A percentile compares a stretch with the other conserved stretches of the same genome.
Conservation (phyloP, 768 basidiomycete species). For the Macrolepiota albuminosa region DNA sequence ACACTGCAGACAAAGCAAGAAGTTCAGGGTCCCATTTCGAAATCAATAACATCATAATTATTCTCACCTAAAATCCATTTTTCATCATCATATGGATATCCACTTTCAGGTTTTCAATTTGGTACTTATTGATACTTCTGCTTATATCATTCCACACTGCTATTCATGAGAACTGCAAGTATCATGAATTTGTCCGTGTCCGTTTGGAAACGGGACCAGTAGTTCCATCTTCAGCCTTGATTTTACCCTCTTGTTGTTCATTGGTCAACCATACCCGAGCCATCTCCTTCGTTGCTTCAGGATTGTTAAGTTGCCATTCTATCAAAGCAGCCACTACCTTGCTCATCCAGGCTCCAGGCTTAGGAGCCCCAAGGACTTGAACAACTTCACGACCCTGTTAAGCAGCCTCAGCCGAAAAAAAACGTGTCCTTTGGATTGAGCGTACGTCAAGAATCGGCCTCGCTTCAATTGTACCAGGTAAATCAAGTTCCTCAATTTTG, state of each 20-base stretch:
- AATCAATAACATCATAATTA: background rate
- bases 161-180: background rate
- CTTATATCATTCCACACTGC: background rate
- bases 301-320: constrained; percentile 84
- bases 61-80: background rate
- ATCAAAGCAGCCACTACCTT: constrained; percentile 60
- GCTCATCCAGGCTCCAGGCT: constrained; percentile 69
- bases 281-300: constrained; percentile 56
- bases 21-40: background rate
- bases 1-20: background rate
- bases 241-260: constrained; percentile 44
- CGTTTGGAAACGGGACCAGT: constrained; percentile 35
- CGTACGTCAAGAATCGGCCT: constrained; percentile 78
- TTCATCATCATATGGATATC: no score
- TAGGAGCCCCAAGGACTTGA: constrained; percentile 42
- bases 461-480: constrained; percentile 59
- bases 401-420: background rate
- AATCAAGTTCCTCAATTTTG: constrained; percentile 55
- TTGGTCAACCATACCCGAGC: constrained; percentile 66
- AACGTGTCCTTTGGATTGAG: constrained; percentile 2
- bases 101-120: background rate
- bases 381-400: constrained; percentile 69
- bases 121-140: background rate
- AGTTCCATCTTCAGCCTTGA: constrained; percentile 22
- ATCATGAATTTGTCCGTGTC: constrained; percentile 27